Percentiles rank a stretch among this genome's conserved stretches.
Conservation (phyloP, 2,329 filamentous ascomycete species). For the Cyanodermella asteris region DNA sequence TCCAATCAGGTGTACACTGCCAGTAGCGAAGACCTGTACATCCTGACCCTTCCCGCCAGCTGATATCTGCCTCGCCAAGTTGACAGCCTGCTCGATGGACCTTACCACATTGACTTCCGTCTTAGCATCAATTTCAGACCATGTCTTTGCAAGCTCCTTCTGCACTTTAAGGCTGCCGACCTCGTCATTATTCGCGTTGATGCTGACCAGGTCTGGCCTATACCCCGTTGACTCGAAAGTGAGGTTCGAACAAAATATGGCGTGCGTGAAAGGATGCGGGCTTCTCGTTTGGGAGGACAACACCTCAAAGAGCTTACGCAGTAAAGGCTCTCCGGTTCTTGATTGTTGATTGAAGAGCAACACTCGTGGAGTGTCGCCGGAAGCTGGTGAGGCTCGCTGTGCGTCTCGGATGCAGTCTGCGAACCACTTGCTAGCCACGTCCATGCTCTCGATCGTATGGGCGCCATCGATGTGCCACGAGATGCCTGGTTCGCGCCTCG, state of each 20-base stretch:
- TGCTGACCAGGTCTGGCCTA: constrained; percentile 38
- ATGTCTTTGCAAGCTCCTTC: constrained; percentile 37
- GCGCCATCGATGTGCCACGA: constrained; percentile 74
- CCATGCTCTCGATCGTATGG: constrained; percentile 68
- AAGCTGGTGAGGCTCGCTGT: constrained; percentile 9
- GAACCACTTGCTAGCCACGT: constrained; percentile 59
- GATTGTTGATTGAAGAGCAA: constrained; percentile 90
- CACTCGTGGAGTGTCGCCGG: constrained; percentile 26
- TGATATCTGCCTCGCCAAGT: constrained; percentile 27
- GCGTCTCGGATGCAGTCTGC: constrained; percentile 27
- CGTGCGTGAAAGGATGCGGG: constrained; percentile 40
- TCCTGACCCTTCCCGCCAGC: constrained; percentile 17
- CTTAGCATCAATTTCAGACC: constrained; percentile 32
- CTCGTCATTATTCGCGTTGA: constrained; percentile 37
- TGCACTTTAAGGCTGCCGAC: constrained; percentile 43
- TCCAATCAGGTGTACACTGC: constrained; percentile 67
- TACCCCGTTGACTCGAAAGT: constrained; percentile 40
- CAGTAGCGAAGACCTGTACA: constrained; percentile 51
- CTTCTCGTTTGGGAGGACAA: constrained; percentile 22
- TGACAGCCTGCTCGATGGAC: constrained; percentile 50
- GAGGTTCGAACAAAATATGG: constrained; percentile 63
- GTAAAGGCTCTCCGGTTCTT: constrained; percentile 46
- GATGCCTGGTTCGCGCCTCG: constrained; percentile 32
- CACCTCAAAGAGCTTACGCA: constrained; percentile 38
- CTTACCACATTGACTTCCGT: constrained; percentile 33